Percentiles rank a stretch among this genome's conserved stretches.
Conservation (phyloP, 805 yeast species). For the Diddensiella caesifluorescens region DNA sequence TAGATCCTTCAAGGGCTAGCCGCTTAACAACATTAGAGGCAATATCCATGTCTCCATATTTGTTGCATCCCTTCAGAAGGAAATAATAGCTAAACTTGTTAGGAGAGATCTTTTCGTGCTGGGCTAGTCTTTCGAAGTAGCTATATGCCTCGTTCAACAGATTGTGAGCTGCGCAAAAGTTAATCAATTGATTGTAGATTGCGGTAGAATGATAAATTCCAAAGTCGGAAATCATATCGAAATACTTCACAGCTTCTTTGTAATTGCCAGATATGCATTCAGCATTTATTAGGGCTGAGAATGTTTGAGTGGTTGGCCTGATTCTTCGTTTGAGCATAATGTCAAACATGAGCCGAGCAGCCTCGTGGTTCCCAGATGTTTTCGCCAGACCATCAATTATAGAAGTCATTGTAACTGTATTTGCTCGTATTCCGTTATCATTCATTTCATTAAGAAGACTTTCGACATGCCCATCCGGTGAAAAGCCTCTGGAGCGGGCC, state of each 20-base stretch:
- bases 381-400: constrained; percentile 50
- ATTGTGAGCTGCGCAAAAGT: constrained; percentile 20
- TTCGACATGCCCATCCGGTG: constrained; percentile 34
- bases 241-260: constrained; percentile 20
- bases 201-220: constrained; percentile 27
- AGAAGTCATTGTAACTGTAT: constrained; percentile 45
- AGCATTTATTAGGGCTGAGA: constrained; percentile 30
- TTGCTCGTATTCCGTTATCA: constrained; percentile 36
- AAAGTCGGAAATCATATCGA: constrained; percentile 21
- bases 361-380: constrained; percentile 41
- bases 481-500: constrained; percentile 39
- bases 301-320: constrained; percentile 25
- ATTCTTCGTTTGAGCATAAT: constrained; percentile 35
- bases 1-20: constrained; percentile 1
- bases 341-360: constrained; percentile 49
- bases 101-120: constrained; percentile 21
- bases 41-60: constrained; percentile 3
- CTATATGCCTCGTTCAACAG: constrained; percentile 20
- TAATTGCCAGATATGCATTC: constrained; percentile 27
- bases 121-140: constrained; percentile 17
- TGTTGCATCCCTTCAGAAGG: constrained; percentile 19
- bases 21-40: constrained; percentile 15
- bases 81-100: constrained; percentile 29
- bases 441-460: constrained; percentile 41
- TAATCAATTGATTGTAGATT: constrained; percentile 30